phyloP scores from a whole-genome alignment of 495 filamentous ascomycete species.

The Daldinia childiae region DNA sequence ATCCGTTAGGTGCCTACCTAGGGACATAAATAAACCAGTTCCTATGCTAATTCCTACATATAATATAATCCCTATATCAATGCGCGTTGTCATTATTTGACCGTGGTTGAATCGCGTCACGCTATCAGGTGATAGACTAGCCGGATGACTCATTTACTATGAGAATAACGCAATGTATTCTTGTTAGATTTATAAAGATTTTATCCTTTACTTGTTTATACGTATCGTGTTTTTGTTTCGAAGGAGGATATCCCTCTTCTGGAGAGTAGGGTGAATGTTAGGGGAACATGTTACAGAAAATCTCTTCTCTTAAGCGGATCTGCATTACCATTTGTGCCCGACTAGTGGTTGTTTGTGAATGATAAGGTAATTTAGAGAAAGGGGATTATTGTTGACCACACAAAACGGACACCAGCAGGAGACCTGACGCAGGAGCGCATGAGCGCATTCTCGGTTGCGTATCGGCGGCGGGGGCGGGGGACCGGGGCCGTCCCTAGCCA shows the following conservation, averaged over 20 bases:
- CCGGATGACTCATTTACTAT: slow-evolving; percentile 10
- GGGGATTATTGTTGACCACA: slow-evolving; percentile 25
- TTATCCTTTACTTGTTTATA: not conserved
- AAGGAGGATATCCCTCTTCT: not conserved
- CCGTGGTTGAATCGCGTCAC: slow-evolving; percentile 19
- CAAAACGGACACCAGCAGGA: slow-evolving; percentile 8
- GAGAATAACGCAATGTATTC: not conserved
- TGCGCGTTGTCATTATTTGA: slow-evolving; percentile 1
- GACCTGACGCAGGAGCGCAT: slow-evolving; percentile 31
- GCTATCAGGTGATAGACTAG: slow-evolving; percentile 36
- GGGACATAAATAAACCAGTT: not conserved
- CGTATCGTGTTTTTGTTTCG: not conserved
- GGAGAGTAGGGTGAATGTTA: slow-evolving; percentile 12
- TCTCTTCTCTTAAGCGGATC: not conserved
- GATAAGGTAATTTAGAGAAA: slow-evolving; percentile 1
- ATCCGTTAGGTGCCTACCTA: no score
- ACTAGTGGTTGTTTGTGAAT: slow-evolving; percentile 5
- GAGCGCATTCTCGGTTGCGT: slow-evolving; percentile 5
- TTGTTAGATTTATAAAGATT: not conserved
- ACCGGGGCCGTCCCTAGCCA: slow-evolving; percentile 12
- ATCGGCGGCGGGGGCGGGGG: slow-evolving; percentile 2
- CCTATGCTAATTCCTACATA: not conserved
- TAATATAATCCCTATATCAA: not conserved
- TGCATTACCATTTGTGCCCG: slow-evolving; percentile 14
- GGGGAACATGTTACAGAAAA: slow-evolving; percentile 14